Evolutionary conservation across 805 yeast species (phyloP), one percentile per base, ranked within the genome.

Genomic region (Hanseniaspora occidentalis): DNA sequence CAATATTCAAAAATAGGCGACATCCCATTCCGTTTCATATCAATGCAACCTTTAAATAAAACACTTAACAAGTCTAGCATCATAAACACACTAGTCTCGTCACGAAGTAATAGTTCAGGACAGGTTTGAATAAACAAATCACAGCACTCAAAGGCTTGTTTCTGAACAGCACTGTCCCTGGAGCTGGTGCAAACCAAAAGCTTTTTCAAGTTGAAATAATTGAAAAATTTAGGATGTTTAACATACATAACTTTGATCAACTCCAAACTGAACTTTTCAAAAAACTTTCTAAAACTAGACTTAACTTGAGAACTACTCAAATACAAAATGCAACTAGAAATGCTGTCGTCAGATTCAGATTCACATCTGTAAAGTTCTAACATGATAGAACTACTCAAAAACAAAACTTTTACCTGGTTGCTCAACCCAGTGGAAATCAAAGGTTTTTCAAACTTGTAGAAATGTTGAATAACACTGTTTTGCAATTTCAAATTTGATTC

Each of bases 261-360:
- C n/a, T 25, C 29, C 29, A 25, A 25, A 25, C 29, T 25, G 43
- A 89, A 71, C 4, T 70, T 68, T 0, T 79, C 79, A 57, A 88
- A 71, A 43, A 71, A 75, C 46, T 71, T 78, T 41, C 79, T 83
- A 11, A 85, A 71, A 8, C 79, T 84, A 27, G 77, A 70, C 27
- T 70, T 66, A 46, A 84, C 67, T 0, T 94, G 79, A 2, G 95
- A 92, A 53, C 92, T 97, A 1, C 92, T 81, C 49, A 81, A 79
- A 60, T 92, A 92, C 31, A 70, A 68, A 40, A 89, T 68, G 26
- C 77, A 65, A n/a, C 77, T 75, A 0, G 94, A 77, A 48, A 95
- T 81, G 47, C 80, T 79, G 11, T 96, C 97, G 10, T 37, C 40
- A 21, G 43, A 36, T 16, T 33, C 17, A 7, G 80, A 67, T 39